phyloP scores from a whole-genome alignment of 1,139 yeast genomes.

The Geotrichum histeridarum region DNA sequence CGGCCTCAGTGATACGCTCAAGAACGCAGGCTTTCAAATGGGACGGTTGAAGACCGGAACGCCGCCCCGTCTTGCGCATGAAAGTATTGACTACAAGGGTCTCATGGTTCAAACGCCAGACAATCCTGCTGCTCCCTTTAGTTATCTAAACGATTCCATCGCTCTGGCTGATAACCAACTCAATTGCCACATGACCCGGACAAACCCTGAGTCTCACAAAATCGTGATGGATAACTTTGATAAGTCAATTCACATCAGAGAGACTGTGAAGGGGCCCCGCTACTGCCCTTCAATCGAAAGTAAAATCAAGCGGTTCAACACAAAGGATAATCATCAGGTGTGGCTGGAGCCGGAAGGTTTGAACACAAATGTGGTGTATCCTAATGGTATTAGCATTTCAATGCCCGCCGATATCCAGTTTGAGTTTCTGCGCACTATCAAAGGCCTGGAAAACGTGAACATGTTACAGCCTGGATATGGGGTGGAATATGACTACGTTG shows the following conservation, averaged over 20 bases:
- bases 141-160: constrained; percentile 68
- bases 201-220: constrained; percentile 71
- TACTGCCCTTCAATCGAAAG: constrained; percentile 97
- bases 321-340: constrained; percentile 68
- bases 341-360: constrained; percentile 98
- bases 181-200: constrained; percentile 69
- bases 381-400: constrained; percentile 93
- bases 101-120: constrained; percentile 74
- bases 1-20: constrained; percentile 77
- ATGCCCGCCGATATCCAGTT: constrained; percentile 93
- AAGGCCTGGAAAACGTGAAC: constrained; percentile 81
- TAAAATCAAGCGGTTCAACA: constrained; percentile 74
- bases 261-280: constrained; percentile 93
- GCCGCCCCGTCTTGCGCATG: constrained; percentile 78
- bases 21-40: constrained; percentile 69
- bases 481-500: constrained; percentile 94
- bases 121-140: constrained; percentile 80
- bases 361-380: constrained; percentile 78
- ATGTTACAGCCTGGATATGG: constrained; percentile 97
- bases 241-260: constrained; percentile 82
- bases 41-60: constrained; percentile 97
- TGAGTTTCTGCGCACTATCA: constrained; percentile 65
- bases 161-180: constrained; percentile 49
- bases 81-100: constrained; percentile 60
- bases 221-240: constrained; percentile 65